These are phyloP conservation scores for Pichia sp. DNA, from an alignment of 1,139 yeast genomes.

Conservation along the genomic window DNA sequence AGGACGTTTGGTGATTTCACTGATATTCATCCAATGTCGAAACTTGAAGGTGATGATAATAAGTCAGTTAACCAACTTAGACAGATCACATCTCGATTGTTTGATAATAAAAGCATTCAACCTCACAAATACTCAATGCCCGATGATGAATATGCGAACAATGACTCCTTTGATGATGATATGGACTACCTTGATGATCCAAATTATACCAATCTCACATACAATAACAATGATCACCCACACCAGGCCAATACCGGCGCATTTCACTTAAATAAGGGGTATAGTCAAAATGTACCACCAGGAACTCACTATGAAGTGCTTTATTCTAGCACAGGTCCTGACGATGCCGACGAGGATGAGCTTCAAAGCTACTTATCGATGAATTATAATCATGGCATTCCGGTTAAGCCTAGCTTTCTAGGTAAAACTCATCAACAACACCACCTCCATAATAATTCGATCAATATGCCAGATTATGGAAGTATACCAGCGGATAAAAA, in stretches of 20 bases:
- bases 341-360: neutral
- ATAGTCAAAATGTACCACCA: neutral
- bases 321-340: neutral
- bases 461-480: constrained; percentile 13
- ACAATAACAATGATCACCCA: neutral
- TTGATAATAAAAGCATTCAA: constrained; percentile 65
- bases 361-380: neutral
- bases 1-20: constrained; percentile 2
- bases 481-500: constrained; percentile 19
- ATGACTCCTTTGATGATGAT: constrained; percentile 22
- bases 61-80: constrained; percentile 34
- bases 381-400: neutral
- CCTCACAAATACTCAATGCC: constrained; percentile 67
- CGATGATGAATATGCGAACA: constrained; percentile 31
- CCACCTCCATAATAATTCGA: neutral
- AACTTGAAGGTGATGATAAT: constrained; percentile 9
- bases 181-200: constrained; percentile 20
- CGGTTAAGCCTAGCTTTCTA: too few species aligned
- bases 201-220: constrained; percentile 7
- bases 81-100: constrained; percentile 64
- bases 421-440: too few species aligned
- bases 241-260: neutral
- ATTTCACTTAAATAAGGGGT: too few species aligned
- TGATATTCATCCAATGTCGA: constrained; percentile 2
- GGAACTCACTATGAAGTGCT: neutral